phyloP scores from a whole-genome alignment of 2,329 filamentous ascomycete genomes.

The Aschersonia sp. region DNA sequence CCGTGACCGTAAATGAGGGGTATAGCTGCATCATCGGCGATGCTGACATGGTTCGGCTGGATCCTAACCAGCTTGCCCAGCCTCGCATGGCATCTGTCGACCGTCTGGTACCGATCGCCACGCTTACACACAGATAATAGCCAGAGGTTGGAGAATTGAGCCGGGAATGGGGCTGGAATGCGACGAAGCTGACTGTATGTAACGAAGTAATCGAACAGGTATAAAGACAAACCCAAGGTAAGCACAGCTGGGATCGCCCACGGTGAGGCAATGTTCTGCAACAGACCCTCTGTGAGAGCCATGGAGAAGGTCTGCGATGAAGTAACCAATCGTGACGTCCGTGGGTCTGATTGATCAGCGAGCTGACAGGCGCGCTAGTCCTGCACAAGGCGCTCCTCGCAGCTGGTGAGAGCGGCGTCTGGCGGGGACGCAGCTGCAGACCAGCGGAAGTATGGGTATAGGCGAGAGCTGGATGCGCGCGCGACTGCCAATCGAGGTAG shows the following conservation, averaged over 20 bases:
- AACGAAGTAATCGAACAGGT: slow-evolving; percentile 43
- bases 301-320: neutral
- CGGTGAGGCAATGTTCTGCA: slow-evolving; percentile 22
- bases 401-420: too few species aligned
- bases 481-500: too few species aligned
- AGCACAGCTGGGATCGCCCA: slow-evolving; percentile 31
- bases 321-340: too few species aligned
- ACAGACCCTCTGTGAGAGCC: slow-evolving; percentile 12
- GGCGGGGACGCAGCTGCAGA: too few species aligned
- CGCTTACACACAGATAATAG: slow-evolving; percentile 51
- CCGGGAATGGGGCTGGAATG: slow-evolving; percentile 49
- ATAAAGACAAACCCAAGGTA: slow-evolving; percentile 34
- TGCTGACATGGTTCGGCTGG: slow-evolving; percentile 69
- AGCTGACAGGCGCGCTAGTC: too few species aligned
- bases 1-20: slow-evolving; percentile 64
- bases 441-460: too few species aligned
- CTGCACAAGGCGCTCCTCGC: too few species aligned
- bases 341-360: too few species aligned
- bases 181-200: slow-evolving; percentile 33
- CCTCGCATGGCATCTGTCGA: slow-evolving; percentile 62
- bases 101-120: slow-evolving; percentile 46
- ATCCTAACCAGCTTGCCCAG: slow-evolving; percentile 70
- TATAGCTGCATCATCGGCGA: slow-evolving; percentile 71
- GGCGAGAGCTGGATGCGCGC: too few species aligned
- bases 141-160: slow-evolving; percentile 66